Evolutionary conservation across 108 stramenopile species (phyloP).

Genomic region (Bacterosira constricta): DNA sequence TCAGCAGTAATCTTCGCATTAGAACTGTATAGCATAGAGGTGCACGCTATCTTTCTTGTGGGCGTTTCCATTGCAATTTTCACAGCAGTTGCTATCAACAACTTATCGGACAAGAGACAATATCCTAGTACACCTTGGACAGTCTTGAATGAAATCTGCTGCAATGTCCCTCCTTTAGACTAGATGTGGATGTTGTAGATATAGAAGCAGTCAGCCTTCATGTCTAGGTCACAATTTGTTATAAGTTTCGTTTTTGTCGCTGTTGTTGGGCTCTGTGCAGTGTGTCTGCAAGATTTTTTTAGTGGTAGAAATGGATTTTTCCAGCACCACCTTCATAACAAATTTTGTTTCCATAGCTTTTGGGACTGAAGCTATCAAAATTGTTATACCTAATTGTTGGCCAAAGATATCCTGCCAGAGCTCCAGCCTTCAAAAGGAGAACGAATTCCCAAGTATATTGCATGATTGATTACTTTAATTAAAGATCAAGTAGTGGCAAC

Average conservation of each 20-base stretch:
- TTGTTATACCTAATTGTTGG: no score
- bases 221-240: neutral
- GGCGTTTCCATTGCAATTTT: constrained; percentile 10
- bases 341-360: no score
- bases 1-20: constrained; percentile 10
- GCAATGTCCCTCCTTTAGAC: neutral
- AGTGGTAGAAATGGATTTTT: neutral
- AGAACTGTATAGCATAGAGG: neutral
- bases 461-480: no score
- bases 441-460: no score
- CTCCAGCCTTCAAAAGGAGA: no score
- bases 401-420: no score
- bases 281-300: neutral
- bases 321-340: neutral
- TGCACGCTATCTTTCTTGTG: constrained; percentile 3
- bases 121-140: constrained; percentile 21
- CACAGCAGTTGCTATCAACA: constrained; percentile 17
- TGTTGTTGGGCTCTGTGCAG: neutral
- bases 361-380: no score
- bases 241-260: neutral
- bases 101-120: constrained; percentile 26
- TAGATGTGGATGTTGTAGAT: neutral
- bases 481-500: no score
- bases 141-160: neutral
- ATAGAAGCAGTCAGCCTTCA: neutral